Evolutionary conservation across 345 rosid species (phyloP).

Genomic region (Eucalyptus virginea): DNA sequence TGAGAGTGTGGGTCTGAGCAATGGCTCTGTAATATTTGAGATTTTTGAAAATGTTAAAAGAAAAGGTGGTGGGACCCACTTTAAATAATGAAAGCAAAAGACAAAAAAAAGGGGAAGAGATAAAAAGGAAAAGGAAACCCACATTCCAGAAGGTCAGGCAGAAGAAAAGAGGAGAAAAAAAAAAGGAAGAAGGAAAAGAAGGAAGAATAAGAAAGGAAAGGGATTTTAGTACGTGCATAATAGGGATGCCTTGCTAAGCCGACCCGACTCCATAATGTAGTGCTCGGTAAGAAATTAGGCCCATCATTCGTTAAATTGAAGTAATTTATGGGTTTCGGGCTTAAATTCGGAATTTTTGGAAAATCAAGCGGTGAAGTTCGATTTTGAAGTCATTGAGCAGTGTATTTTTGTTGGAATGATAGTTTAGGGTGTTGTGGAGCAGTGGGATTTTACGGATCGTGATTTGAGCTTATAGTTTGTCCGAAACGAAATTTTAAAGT

Average conservation of each 20-base stretch:
- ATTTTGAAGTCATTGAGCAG: rapidly evolving
- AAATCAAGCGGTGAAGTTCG: rapidly evolving
- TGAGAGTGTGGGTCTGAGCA: too few species aligned
- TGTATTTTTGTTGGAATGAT: rapidly evolving
- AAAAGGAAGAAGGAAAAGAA: rapidly evolving
- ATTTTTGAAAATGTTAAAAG: too few species aligned
- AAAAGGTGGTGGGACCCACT: too few species aligned
- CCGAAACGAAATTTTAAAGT: rapidly evolving
- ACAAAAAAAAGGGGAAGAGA: too few species aligned
- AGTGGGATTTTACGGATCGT: rapidly evolving
- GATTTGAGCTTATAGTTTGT: too few species aligned
- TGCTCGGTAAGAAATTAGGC: rapidly evolving
- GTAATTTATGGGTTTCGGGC: rapidly evolving
- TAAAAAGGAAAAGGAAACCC: too few species aligned
- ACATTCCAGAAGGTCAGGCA: rapidly evolving
- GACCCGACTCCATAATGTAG: rapidly evolving
- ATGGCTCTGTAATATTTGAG: background rate
- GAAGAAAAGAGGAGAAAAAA: too few species aligned
- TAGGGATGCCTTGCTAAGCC: rapidly evolving
- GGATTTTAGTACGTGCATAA: rapidly evolving
- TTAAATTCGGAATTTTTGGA: rapidly evolving
- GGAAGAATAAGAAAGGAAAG: rapidly evolving
- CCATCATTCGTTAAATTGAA: rapidly evolving
- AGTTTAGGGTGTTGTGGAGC: too few species aligned
- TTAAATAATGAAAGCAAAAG: too few species aligned